These are phyloP conservation scores for Allium fistulosum DNA, from an alignment of 106 monocot species.

Conservation along the genomic window DNA sequence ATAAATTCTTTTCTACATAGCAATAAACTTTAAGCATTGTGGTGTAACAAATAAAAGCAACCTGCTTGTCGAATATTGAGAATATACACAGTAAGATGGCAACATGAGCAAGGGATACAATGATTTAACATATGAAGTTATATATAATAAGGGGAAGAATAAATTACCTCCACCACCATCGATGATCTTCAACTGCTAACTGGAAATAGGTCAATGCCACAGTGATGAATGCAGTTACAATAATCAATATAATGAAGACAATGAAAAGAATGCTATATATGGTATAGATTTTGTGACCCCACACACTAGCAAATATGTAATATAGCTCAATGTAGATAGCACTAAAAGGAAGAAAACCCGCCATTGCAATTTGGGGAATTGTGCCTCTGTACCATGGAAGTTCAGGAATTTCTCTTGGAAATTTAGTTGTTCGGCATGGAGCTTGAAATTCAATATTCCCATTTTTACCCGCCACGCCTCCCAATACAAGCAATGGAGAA, in stretches of 20 bases:
- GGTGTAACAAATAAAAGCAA: no score
- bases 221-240: slow-evolving; percentile 74
- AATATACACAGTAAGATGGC: neutral
- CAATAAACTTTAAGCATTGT: no score
- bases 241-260: slow-evolving; percentile 70
- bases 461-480: slow-evolving; percentile 70
- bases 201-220: slow-evolving; percentile 72
- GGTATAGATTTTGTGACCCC: slow-evolving; percentile 81
- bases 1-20: no score
- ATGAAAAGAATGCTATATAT: slow-evolving; percentile 75
- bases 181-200: slow-evolving; percentile 69
- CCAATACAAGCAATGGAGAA: slow-evolving; percentile 62
- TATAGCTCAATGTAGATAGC: slow-evolving; percentile 74
- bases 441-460: slow-evolving; percentile 61
- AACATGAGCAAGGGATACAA: neutral
- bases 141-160: neutral
- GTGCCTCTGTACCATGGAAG: slow-evolving; percentile 64
- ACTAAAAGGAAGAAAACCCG: slow-evolving; percentile 74
- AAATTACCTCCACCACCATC: slow-evolving; percentile 84
- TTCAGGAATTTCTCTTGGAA: slow-evolving; percentile 67
- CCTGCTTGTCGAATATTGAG: neutral
- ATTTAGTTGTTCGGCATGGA: slow-evolving; percentile 65
- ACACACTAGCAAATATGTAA: slow-evolving; percentile 79
- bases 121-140: neutral
- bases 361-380: slow-evolving; percentile 77